Percentiles rank a stretch among this genome's conserved stretches.
These are phyloP conservation scores for Cyclotella kingstonii DNA, from an alignment of 108 stramenopile genomes.

Conservation along the genomic window DNA sequence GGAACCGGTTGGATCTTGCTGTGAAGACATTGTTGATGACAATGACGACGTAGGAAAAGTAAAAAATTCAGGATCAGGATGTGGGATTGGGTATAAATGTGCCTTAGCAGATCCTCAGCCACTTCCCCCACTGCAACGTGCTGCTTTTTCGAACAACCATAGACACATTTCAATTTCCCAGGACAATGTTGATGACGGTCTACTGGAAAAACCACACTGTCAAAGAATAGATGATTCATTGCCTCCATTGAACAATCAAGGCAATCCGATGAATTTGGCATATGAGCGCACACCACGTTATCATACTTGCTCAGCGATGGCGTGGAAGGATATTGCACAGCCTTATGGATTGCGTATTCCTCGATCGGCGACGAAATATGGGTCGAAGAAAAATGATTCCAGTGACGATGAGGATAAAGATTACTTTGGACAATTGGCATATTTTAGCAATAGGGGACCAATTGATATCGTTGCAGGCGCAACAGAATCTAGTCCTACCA, in stretches of 20 bases:
- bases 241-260: background rate
- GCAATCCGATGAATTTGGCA: background rate
- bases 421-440: constrained; percentile 45
- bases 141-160: too few species aligned
- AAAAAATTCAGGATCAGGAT: background rate
- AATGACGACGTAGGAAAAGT: background rate
- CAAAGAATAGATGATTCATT: background rate
- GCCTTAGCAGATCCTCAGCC: too few species aligned
- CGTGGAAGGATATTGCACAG: background rate
- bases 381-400: background rate
- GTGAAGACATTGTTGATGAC: background rate
- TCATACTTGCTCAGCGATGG: constrained; percentile 2
- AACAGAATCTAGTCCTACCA: background rate
- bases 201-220: background rate
- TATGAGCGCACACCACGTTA: background rate
- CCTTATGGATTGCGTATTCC: background rate
- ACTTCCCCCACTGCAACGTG: too few species aligned
- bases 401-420: background rate
- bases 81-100: constrained; percentile 1
- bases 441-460: constrained; percentile 49
- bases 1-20: constrained; percentile 3
- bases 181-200: background rate
- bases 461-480: background rate
- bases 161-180: too few species aligned
- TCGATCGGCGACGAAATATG: background rate